Conservation (phyloP, 2,329 filamentous ascomycete genomes). For the Metarhizium album region DNA sequence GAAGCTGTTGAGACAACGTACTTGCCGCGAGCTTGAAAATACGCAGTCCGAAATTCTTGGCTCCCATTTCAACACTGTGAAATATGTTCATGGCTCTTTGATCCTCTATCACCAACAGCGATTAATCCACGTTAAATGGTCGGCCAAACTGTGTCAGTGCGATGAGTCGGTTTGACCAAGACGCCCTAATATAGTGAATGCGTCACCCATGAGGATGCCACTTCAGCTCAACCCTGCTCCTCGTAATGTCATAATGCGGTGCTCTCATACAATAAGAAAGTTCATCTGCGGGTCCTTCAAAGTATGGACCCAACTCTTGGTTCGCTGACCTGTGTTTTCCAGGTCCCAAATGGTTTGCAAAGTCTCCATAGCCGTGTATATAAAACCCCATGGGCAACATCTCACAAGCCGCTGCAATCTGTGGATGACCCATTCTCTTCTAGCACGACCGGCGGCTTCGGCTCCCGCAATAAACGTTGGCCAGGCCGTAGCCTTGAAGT, state of each 20-base stretch:
- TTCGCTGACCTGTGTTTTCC: slow-evolving; percentile 20
- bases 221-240: neutral
- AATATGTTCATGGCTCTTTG: neutral
- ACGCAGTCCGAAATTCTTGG: slow-evolving; percentile 1
- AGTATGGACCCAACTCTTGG: slow-evolving; percentile 32
- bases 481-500: slow-evolving; percentile 48
- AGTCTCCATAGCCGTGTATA: slow-evolving; percentile 35
- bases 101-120: neutral
- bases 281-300: slow-evolving; percentile 30
- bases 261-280: slow-evolving; percentile 30
- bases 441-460: slow-evolving; percentile 30
- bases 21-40: slow-evolving; percentile 7
- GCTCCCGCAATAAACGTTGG: slow-evolving; percentile 46
- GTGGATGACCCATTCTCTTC: slow-evolving; percentile 37
- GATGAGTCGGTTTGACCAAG: neutral
- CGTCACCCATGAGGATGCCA: neutral
- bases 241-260: neutral
- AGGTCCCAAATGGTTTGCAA: slow-evolving; percentile 32
- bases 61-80: too few species aligned
- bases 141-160: neutral
- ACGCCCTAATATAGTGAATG: too few species aligned
- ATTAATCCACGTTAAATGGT: neutral
- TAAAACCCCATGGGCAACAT: slow-evolving; percentile 37
- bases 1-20: slow-evolving; percentile 19
- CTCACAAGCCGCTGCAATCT: slow-evolving; percentile 29